Conservation (phyloP, 1,284 basidiomycete species). For the Pisolithus thermaeus region DNA sequence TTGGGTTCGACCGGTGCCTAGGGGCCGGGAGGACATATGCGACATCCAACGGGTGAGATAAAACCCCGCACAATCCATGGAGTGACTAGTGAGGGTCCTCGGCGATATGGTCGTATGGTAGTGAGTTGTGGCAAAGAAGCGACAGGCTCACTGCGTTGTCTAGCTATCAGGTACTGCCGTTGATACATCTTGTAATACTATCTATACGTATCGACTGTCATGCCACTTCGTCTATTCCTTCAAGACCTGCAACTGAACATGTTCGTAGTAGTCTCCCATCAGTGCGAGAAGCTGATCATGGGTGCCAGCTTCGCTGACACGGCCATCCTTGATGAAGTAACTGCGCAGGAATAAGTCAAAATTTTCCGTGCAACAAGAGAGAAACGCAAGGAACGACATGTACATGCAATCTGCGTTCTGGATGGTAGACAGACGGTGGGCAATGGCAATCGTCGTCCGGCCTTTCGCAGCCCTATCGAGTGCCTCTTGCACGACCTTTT, state of each 20-base stretch:
- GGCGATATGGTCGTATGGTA: too few relatives aligned
- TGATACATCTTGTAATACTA: too few relatives aligned
- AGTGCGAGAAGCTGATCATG: conserved; percentile 72
- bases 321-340: conserved; percentile 88
- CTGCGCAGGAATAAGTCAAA: conserved; percentile 34
- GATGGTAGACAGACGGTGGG: conserved; percentile 90
- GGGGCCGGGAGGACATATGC: too few relatives aligned
- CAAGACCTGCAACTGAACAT: conserved; percentile 67
- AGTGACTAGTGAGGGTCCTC: neutral
- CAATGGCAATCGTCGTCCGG: conserved; percentile 88
- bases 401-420: conserved; percentile 92
- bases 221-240: neutral
- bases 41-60: too few relatives aligned
- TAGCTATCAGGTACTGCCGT: too few relatives aligned
- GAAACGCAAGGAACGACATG: conserved; percentile 25
- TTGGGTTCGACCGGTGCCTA: too few relatives aligned
- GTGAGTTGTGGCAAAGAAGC: too few relatives aligned
- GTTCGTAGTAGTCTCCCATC: conserved; percentile 77
- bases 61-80: neutral
- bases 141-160: too few relatives aligned
- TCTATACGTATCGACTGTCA: too few relatives aligned
- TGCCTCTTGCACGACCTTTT: conserved; percentile 92
- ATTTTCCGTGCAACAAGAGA: neutral
- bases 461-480: conserved; percentile 89
- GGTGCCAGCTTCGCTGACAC: conserved; percentile 76